A percentile compares a stretch with the other conserved stretches of the same genome.
phyloP scores from a whole-genome alignment of 1,284 basidiomycete species.

The Malassezia sp. region DNA sequence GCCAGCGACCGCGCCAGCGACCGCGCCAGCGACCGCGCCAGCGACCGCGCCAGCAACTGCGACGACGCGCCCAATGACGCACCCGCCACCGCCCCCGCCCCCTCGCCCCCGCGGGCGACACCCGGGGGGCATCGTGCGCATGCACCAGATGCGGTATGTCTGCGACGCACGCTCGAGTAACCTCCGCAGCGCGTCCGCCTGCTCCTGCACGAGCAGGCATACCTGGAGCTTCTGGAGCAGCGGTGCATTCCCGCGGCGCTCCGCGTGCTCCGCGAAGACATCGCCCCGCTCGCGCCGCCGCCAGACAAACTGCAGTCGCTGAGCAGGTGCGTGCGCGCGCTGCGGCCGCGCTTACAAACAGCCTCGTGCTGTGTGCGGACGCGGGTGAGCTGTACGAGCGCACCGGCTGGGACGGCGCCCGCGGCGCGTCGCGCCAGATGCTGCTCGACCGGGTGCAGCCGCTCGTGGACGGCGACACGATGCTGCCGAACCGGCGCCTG shows the following conservation, averaged over 20 bases:
- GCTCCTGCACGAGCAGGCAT: conserved; percentile 85
- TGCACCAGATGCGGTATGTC: conserved; percentile 34
- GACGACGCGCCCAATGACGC: too few species aligned
- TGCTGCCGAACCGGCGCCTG: conserved; percentile 83
- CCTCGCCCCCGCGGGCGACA: conserved; percentile 17
- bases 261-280: conserved; percentile 69
- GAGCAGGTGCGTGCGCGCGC: too few species aligned
- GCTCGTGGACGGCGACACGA: conserved; percentile 73
- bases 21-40: too few species aligned
- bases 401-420: conserved; percentile 79
- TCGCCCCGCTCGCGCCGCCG: conserved; percentile 55
- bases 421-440: conserved; percentile 62
- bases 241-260: conserved; percentile 71
- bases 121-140: neutral
- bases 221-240: conserved; percentile 81
- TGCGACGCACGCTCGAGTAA: too few species aligned
- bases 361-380: conserved; percentile 31
- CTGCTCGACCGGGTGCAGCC: conserved; percentile 73
- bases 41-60: too few species aligned
- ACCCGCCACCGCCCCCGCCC: too few species aligned
- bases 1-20: too few species aligned
- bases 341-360: too few species aligned
- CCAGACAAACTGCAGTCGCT: conserved; percentile 30
- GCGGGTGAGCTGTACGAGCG: conserved; percentile 68
- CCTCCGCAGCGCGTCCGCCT: too few species aligned